Evolutionary conservation across 1,139 yeast species (phyloP).

Genomic region (Saccharomyces hybrid): DNA sequence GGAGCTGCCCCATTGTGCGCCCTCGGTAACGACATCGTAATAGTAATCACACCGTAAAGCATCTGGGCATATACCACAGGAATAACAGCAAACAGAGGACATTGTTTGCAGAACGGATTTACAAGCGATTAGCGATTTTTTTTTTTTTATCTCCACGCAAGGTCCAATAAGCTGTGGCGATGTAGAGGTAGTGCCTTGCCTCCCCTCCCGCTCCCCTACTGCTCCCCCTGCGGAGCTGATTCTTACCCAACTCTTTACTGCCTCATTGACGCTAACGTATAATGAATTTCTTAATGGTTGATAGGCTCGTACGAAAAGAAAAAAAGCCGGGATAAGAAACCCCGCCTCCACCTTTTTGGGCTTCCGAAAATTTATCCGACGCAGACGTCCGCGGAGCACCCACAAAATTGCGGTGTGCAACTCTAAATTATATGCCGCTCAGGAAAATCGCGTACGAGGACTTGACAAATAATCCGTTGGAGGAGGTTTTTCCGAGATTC

Average conservation of each 20-base stretch:
- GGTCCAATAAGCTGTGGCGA: not conserved
- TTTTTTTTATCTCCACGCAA: not conserved
- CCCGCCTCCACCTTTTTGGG: not conserved
- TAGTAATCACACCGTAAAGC: not conserved
- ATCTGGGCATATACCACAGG: not conserved
- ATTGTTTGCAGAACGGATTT: not conserved
- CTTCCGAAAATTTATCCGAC: not conserved
- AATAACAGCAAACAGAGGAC: not conserved
- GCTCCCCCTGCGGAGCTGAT: not conserved
- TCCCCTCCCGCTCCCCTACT: not conserved
- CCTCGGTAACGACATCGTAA: not conserved
- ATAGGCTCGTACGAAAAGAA: not conserved
- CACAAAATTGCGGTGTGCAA: not conserved
- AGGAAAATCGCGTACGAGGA: not conserved
- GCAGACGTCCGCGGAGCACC: not conserved
- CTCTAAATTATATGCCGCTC: not conserved
- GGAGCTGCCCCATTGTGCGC: not conserved
- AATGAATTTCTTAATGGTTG: not conserved
- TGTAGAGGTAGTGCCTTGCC: not conserved
- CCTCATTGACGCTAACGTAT: not conserved
- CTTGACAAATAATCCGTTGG: not conserved
- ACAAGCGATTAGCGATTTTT: not conserved
- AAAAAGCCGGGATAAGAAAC: slow-evolving; percentile 1
- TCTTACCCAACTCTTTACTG: not conserved
- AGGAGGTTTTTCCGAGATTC: not conserved